Conservation (phyloP, 495 filamentous ascomycete genomes). For the Massariosphaeria phaeospora region DNA sequence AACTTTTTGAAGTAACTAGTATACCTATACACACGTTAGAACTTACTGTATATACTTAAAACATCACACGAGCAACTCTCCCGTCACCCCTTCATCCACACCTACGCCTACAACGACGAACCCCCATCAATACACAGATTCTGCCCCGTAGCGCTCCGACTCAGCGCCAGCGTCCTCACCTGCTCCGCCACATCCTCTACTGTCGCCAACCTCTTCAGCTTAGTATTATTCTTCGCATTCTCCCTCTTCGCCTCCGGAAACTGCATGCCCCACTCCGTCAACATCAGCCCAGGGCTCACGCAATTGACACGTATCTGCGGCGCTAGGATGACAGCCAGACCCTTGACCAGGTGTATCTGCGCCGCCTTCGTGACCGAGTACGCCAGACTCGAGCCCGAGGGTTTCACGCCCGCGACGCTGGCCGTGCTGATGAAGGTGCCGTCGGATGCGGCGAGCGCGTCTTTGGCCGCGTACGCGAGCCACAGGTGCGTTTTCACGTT, state of each 20-base stretch:
- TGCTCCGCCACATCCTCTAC: constrained; percentile 46
- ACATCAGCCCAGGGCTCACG: constrained; percentile 50
- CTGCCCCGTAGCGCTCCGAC: constrained; percentile 39
- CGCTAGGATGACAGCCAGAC: constrained; percentile 47
- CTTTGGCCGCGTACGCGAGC: constrained; percentile 49
- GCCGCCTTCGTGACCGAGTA: constrained; percentile 55
- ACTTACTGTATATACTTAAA: too few relatives aligned
- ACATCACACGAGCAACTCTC: too few relatives aligned
- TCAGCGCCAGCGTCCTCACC: constrained; percentile 36
- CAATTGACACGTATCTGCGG: constrained; percentile 53
- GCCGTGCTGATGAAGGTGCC: constrained; percentile 53
- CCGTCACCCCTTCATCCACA: not conserved
- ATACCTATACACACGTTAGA: too few relatives aligned
- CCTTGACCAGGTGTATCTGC: constrained; percentile 53
- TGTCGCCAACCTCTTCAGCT: constrained; percentile 49
- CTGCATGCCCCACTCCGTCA: constrained; percentile 52
- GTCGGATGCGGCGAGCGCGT: constrained; percentile 46
- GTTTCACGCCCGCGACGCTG: constrained; percentile 50
- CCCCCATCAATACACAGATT: constrained; percentile 39
- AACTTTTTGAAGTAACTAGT: too few relatives aligned
- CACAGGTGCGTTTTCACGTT: constrained; percentile 57
- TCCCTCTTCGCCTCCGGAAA: constrained; percentile 48
- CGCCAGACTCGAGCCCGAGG: constrained; percentile 25
- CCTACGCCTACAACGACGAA: constrained; percentile 30
- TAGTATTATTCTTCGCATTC: constrained; percentile 42